Evolutionary conservation across 305 asterid species (phyloP).

Genomic region (Petunia hybrid): DNA sequence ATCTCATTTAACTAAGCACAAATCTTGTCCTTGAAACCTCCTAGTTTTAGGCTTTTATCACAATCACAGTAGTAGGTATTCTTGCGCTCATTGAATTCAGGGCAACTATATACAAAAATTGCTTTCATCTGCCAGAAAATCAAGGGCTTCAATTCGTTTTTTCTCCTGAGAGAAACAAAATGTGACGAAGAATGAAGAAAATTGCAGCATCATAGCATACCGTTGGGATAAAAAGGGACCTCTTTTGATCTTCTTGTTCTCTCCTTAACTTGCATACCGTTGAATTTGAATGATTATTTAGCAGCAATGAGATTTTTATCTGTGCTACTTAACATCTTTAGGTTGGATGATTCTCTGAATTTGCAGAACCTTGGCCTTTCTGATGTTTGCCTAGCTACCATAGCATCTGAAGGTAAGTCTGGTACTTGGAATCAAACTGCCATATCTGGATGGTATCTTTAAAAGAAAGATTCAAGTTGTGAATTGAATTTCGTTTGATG

Average conservation of each 20-base stretch:
- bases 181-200: constrained; percentile 6
- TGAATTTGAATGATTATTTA: constrained; percentile 1
- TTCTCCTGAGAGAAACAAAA: not conserved
- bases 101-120: not conserved
- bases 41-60: constrained; percentile 11
- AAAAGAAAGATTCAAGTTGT: not conserved
- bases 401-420: constrained; percentile 81
- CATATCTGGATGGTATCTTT: not conserved
- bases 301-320: not conserved
- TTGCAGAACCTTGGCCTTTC: constrained; percentile 88
- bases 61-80: constrained; percentile 15
- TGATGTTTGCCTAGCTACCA: constrained; percentile 79
- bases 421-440: not conserved
- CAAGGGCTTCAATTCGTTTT: constrained; percentile 11
- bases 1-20: not conserved
- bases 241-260: too few relatives aligned
- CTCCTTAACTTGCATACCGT: not conserved
- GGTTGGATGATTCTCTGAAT: constrained; percentile 80
- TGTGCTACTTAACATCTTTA: constrained; percentile 58
- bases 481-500: not conserved
- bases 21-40: constrained; percentile 5
- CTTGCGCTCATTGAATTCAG: constrained; percentile 7
- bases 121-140: constrained; percentile 28
- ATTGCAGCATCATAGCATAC: not conserved
- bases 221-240: too few relatives aligned